Evolutionary conservation across 306 rosid species (phyloP), one percentile per base, ranked within the genome.

Genomic region (Gillenia trifoliata): DNA sequence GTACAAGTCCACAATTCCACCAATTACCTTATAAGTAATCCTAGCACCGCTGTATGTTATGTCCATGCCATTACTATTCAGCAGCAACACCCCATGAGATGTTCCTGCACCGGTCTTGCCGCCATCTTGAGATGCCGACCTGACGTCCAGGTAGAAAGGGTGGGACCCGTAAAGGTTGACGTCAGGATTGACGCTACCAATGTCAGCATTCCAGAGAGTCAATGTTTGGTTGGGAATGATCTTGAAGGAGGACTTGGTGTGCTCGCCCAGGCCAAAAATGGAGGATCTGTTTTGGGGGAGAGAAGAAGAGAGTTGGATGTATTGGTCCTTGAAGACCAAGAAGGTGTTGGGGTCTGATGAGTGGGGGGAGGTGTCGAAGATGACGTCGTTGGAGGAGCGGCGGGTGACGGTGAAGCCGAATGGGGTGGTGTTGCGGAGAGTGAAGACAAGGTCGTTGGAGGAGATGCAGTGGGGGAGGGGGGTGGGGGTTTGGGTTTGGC

Each of bases 41-140:
- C 87, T 80, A 66, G 85, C 92, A 20, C 96, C 92, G 23, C 62
- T 59, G 63, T 93, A 91, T 3, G 64, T 30, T 25, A 91, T 29
- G 72, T 93, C 98, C 97, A 93, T 93, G 34, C 97, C 97, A 77
- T 93, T 89, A 47, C 90, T 91, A 36, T 91, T 93, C 7, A 88
- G 75, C 17, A 91, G 56, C 83, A 93, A 72, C 34, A 91, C 98
- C 34, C 97, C 98, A 77, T 93, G 97, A 11, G 88, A 83, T 12
- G 84, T 76, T 20, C 97, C 97, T 3, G 63, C 66, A 17, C 40
- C 79, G 49, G 70, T 33, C 64, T 82, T 83, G 61, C 38, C 72
- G 12, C 89, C 94, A 62, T 76, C 87, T 0, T 10, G 10, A 1
- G 89, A 82, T 1, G 85, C 77, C 1, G 89, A 85, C 40, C 93